phyloP scores from a whole-genome alignment of 148 eudicot genomes.

The Rheum nobile region DNA sequence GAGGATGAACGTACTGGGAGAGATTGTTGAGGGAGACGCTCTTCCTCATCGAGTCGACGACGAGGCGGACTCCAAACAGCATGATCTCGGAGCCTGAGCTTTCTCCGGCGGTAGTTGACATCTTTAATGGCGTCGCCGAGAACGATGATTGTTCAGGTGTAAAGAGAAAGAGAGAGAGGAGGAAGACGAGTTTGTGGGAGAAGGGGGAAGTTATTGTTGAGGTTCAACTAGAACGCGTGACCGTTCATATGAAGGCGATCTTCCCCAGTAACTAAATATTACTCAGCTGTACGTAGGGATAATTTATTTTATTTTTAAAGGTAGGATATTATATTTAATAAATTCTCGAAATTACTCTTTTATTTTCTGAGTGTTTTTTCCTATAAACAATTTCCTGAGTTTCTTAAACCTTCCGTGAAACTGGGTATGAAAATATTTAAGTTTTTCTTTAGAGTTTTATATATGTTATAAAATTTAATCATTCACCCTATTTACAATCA shows the following conservation, averaged over 20 bases:
- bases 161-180: not conserved
- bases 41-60: constrained; percentile 11
- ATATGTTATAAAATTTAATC: too few species aligned
- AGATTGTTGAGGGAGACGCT: constrained; percentile 13
- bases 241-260: not conserved
- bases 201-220: not conserved
- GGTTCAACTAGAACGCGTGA: not conserved
- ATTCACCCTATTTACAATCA: too few species aligned
- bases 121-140: not conserved
- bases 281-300: not conserved
- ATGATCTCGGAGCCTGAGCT: constrained; percentile 5
- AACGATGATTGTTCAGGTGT: too few species aligned
- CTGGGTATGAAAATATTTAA: not conserved
- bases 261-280: not conserved
- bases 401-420: not conserved
- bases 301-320: not conserved
- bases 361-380: not conserved
- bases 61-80: constrained; percentile 9
- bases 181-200: not conserved
- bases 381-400: not conserved
- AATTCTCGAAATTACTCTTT: not conserved
- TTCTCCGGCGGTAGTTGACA: constrained; percentile 6
- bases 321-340: not conserved
- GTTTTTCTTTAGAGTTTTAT: too few species aligned
- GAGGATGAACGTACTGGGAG: constrained; percentile 4